Percentiles rank a stretch among this genome's conserved stretches.
Conservation (phyloP, 2,329 filamentous ascomycete species). For the Arthrobotrys sinensis region DNA sequence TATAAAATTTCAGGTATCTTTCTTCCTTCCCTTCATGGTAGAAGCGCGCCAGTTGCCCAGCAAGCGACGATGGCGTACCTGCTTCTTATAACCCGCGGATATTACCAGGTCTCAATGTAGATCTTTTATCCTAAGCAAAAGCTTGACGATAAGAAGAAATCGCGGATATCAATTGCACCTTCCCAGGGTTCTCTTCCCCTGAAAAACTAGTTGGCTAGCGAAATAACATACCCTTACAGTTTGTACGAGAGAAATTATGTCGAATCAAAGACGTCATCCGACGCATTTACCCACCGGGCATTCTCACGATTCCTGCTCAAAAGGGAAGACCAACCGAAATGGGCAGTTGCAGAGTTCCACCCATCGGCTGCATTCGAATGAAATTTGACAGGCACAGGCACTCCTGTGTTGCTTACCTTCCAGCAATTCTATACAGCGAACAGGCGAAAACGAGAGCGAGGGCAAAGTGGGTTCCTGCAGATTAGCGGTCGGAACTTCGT, state of each 20-base stretch:
- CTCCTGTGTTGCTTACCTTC: background rate
- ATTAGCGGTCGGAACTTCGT: slow-evolving; percentile 24
- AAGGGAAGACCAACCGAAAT: slow-evolving; percentile 54
- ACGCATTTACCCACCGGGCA: background rate
- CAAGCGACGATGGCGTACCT: slow-evolving; percentile 27
- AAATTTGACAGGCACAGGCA: slow-evolving; percentile 28
- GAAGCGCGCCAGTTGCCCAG: slow-evolving; percentile 17
- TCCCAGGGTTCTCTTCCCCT: slow-evolving; percentile 8
- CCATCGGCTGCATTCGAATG: slow-evolving; percentile 3
- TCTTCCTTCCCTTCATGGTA: slow-evolving; percentile 41
- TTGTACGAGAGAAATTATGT: slow-evolving; percentile 5
- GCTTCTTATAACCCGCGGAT: slow-evolving; percentile 19
- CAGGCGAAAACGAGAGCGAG: slow-evolving; percentile 2
- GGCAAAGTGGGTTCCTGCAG: slow-evolving; percentile 44
- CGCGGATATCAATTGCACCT: slow-evolving; percentile 5
- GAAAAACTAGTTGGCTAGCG: background rate
- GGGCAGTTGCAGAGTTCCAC: slow-evolving; percentile 31
- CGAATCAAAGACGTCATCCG: slow-evolving; percentile 44
- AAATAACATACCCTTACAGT: slow-evolving; percentile 13
- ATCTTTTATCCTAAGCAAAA: slow-evolving; percentile 26
- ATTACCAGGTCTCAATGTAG: slow-evolving; percentile 18
- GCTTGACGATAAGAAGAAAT: slow-evolving; percentile 15
- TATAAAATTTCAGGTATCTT: background rate
- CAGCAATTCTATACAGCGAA: background rate
- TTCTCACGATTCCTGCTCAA: slow-evolving; percentile 40